phyloP scores from a whole-genome alignment of 306 rosid species.

The Alnus glutinosa region DNA sequence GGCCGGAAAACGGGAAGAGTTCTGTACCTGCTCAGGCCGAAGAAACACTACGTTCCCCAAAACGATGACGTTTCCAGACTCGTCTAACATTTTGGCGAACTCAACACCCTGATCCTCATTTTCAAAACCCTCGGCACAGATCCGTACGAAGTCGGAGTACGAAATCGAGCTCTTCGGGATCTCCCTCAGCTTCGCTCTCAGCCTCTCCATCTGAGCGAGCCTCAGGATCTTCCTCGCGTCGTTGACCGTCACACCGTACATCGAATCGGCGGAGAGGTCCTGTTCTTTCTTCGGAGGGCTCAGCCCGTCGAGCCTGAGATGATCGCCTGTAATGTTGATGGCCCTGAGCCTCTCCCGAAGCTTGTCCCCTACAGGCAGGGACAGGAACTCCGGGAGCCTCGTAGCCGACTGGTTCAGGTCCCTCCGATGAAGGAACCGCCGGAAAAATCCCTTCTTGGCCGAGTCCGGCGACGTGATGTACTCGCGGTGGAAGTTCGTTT shows the following conservation, averaged over 20 bases:
- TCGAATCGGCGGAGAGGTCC: background rate
- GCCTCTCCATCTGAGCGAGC: conserved; percentile 57
- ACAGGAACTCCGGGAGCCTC: conserved; percentile 54
- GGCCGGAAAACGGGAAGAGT: background rate
- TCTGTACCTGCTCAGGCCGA: conserved; percentile 72
- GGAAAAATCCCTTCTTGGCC: conserved; percentile 38
- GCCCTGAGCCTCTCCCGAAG: conserved; percentile 43
- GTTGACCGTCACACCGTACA: conserved; percentile 38
- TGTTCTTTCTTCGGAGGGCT: background rate
- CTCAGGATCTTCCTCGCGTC: conserved; percentile 74
- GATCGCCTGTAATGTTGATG: conserved; percentile 24
- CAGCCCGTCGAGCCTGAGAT: background rate
- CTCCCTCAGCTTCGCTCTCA: conserved; percentile 56
- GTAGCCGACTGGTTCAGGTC: conserved; percentile 40
- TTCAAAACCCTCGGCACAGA: conserved; percentile 58
- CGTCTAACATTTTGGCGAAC: conserved; percentile 70
- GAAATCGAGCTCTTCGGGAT: conserved; percentile 50
- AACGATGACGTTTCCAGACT: conserved; percentile 78
- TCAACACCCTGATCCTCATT: conserved; percentile 55
- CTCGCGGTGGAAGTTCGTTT: conserved; percentile 38
- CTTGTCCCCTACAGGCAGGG: conserved; percentile 58
- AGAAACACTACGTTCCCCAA: conserved; percentile 77
- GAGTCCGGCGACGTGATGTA: conserved; percentile 39
- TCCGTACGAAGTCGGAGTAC: conserved; percentile 50
- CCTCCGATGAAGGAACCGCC: conserved; percentile 50